These are phyloP conservation scores for Globisporangium middletonii DNA, from an alignment of 352 stramenopile genomes.

Conservation along the genomic window DNA sequence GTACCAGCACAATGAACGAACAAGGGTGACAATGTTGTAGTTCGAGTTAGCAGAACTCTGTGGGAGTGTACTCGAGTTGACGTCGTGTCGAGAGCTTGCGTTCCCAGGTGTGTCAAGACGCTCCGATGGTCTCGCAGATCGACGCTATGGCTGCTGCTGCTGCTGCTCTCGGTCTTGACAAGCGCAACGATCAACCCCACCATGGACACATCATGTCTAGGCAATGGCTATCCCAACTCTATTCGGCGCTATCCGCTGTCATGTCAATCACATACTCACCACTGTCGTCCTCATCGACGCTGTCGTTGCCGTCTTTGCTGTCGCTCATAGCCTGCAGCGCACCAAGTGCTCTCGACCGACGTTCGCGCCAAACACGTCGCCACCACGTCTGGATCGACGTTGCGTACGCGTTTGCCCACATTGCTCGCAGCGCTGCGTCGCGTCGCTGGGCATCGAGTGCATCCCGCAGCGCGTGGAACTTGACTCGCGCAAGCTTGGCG, in stretches of 20 bases:
- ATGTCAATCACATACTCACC: not conserved
- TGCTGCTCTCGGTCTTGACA: conserved; percentile 23
- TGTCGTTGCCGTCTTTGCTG: not conserved
- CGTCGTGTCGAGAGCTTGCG: too few species aligned
- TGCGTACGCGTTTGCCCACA: conserved; percentile 76
- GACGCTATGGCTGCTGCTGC: conserved; percentile 3
- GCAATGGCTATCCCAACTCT: too few species aligned
- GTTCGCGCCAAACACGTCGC: conserved; percentile 12
- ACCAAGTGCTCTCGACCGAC: not conserved
- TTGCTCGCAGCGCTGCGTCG: conserved; percentile 35
- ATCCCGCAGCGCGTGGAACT: conserved; percentile 61
- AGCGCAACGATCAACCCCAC: conserved; percentile 28
- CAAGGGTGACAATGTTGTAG: too few species aligned
- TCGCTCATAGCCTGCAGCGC: too few species aligned
- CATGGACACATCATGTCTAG: conserved; percentile 18
- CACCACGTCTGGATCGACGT: conserved; percentile 62
- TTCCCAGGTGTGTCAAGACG: too few species aligned
- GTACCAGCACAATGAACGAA: too few species aligned
- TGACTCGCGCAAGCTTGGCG: conserved; percentile 40
- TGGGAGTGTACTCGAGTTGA: too few species aligned
- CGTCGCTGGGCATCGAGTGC: conserved; percentile 49
- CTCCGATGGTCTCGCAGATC: too few species aligned
- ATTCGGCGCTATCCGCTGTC: not conserved
- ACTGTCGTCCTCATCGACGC: not conserved
- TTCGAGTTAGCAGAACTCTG: too few species aligned